Evolutionary conservation across 768 basidiomycete genomes (phyloP), one percentile per base, ranked within the genome.

Genomic region (Xerocomellus amylosporus): DNA sequence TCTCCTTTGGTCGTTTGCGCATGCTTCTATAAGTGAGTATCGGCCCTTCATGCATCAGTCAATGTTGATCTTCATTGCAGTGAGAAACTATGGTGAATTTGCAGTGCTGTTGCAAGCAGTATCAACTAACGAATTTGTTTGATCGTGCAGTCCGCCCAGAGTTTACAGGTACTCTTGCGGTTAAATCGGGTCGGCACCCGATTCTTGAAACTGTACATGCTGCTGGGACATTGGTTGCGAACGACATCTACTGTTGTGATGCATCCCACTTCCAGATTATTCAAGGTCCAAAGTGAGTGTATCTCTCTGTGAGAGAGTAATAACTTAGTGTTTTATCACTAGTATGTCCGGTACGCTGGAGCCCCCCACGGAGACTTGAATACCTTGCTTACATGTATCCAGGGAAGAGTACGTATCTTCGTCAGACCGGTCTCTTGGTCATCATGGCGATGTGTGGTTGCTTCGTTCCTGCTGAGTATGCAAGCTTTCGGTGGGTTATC

Each of bases 331-430:
- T 15, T 42, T 59, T 33, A 13, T 45, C 8, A 4, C 50, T 56
- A 87, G 85, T 64, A 88, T 87, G 86, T 85, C 86, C 15, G 83
- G 81, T 70, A 49, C 9, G 57, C 17, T 36, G 13, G 43, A 26
- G 42, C 46, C 36, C n/a, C 12, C 17, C 14, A 30, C 13, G 5
- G 36, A 26, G 43, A 34, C 5, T 24, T 10, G 19, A 10, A 33
- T 9, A 46, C 12, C 8, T 20, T 26, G 38, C 15, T 52, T 30
- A 56, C 52, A 6, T 38, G 3, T 48, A 22, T 43, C 26, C 58
- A 81, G 93, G 94, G 0, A 98, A 99, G 72, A 95, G 91, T 66
- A 98, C 95, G 0, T 96, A 94, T 64, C 74, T 99, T 15, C 82
- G 87, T 14, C 95, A 98, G 70, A 82, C 92, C 30, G 95, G 87